Conservation (phyloP, 2,329 filamentous ascomycete genomes). For the Penicillium expansum region DNA sequence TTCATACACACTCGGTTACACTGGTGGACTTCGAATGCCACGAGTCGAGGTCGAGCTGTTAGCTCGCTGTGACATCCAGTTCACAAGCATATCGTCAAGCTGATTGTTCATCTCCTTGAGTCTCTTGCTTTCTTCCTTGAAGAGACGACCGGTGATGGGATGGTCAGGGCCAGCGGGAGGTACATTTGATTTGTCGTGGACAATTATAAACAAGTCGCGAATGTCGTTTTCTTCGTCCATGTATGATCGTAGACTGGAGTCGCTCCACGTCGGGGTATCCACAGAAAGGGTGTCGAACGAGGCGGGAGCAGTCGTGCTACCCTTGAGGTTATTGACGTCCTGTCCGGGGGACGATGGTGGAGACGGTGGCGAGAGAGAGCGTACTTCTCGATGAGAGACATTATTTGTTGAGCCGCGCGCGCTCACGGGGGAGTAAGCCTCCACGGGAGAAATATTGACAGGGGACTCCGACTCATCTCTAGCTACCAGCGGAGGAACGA, state of each 20-base stretch:
- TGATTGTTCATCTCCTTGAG: conserved; percentile 84
- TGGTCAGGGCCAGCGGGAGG: conserved; percentile 78
- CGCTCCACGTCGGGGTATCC: conserved; percentile 72
- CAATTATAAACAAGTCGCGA: conserved; percentile 82
- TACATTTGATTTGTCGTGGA: conserved; percentile 87
- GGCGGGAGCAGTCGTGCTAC: conserved; percentile 46
- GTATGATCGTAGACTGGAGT: conserved; percentile 79
- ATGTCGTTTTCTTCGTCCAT: conserved; percentile 88
- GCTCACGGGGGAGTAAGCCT: conserved; percentile 37
- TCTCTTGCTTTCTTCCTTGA: conserved; percentile 81
- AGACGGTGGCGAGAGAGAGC: conserved; percentile 57
- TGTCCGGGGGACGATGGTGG: conserved; percentile 56
- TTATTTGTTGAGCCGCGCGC: conserved; percentile 68
- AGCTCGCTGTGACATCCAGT: conserved; percentile 62
- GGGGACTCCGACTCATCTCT: conserved; percentile 63
- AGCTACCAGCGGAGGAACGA: conserved; percentile 20
- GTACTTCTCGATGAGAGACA: conserved; percentile 67
- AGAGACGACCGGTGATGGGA: conserved; percentile 75
- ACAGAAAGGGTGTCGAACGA: conserved; percentile 57
- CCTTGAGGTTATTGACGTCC: conserved; percentile 30
- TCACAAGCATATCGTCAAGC: conserved; percentile 81
- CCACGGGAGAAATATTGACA: conserved; percentile 61
- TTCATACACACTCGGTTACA: conserved; percentile 19
- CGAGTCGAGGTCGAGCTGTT: conserved; percentile 7
- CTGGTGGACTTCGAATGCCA: conserved; percentile 21